Conservation (phyloP, 805 yeast genomes). For the Debaryomyces maramus region DNA sequence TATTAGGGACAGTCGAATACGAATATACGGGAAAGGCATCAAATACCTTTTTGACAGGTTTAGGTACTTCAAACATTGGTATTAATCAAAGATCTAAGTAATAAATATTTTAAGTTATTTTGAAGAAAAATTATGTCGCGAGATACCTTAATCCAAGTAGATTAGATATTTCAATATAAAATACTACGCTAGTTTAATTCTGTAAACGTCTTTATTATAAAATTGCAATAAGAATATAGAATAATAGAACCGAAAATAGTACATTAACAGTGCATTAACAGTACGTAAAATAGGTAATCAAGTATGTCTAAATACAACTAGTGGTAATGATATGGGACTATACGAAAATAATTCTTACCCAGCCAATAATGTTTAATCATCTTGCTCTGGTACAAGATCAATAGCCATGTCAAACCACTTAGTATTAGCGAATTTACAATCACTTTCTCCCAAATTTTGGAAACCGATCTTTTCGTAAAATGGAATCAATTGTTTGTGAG, state of each 20-base stretch:
- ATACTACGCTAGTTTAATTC: no score
- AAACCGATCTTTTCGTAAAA: constrained; percentile 87
- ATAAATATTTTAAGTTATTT: neutral
- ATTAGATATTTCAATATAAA: no score
- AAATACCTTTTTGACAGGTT: constrained; percentile 44
- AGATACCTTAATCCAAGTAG: no score
- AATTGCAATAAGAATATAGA: no score
- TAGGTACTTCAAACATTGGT: constrained; percentile 34
- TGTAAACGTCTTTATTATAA: no score
- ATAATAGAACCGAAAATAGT: no score
- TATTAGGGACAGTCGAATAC: constrained; percentile 36
- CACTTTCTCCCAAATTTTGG: constrained; percentile 62
- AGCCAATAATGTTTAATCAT: constrained; percentile 20
- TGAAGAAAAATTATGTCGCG: constrained; percentile 1
- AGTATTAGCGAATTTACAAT: constrained; percentile 56
- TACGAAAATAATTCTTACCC: neutral
- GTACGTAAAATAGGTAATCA: neutral
- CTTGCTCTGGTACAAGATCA: constrained; percentile 46
- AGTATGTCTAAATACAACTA: constrained; percentile 1
- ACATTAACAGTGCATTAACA: neutral
- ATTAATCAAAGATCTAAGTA: neutral
- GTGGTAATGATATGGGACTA: neutral
- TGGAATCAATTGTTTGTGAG: constrained; percentile 65
- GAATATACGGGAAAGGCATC: constrained; percentile 51
- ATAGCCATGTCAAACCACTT: constrained; percentile 62